Conservation (phyloP, 1,139 yeast genomes). For the Suhomyces yuchorum region DNA sequence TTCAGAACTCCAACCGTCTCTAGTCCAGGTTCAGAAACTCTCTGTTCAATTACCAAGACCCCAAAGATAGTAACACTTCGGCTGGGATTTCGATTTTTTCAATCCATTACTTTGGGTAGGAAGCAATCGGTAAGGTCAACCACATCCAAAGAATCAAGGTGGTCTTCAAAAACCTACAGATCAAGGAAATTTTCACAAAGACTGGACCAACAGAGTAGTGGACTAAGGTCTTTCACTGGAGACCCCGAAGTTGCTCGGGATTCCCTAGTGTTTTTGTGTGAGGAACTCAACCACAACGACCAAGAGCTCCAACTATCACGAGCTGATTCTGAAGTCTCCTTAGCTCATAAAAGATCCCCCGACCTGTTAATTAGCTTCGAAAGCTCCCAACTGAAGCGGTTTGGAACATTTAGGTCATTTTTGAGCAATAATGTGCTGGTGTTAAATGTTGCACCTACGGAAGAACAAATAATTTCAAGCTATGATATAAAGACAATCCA, state of each 20-base stretch:
- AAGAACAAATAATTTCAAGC: background rate
- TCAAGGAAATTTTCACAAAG: too few species aligned
- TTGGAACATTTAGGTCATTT: background rate
- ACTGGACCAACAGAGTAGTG: too few species aligned
- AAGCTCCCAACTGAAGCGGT: background rate
- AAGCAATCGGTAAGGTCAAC: background rate
- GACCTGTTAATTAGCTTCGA: background rate
- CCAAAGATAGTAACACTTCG: background rate
- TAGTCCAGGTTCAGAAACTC: background rate
- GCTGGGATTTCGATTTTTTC: background rate
- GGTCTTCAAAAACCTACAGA: background rate
- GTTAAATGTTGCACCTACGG: background rate
- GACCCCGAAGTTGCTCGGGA: background rate
- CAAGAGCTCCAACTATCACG: too few species aligned
- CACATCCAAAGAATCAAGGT: background rate
- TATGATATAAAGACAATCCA: conserved; percentile 2
- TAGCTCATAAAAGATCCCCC: background rate
- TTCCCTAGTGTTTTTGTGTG: background rate
- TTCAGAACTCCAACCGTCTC: background rate
- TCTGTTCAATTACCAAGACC: background rate
- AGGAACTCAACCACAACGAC: background rate
- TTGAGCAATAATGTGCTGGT: background rate
- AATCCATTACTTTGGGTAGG: background rate
- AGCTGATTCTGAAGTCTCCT: too few species aligned
- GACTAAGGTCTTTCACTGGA: too few species aligned